Evolutionary conservation across 1,284 basidiomycete genomes (phyloP), one percentile per base, ranked within the genome.

Genomic region (Tylopilus microsporus): DNA sequence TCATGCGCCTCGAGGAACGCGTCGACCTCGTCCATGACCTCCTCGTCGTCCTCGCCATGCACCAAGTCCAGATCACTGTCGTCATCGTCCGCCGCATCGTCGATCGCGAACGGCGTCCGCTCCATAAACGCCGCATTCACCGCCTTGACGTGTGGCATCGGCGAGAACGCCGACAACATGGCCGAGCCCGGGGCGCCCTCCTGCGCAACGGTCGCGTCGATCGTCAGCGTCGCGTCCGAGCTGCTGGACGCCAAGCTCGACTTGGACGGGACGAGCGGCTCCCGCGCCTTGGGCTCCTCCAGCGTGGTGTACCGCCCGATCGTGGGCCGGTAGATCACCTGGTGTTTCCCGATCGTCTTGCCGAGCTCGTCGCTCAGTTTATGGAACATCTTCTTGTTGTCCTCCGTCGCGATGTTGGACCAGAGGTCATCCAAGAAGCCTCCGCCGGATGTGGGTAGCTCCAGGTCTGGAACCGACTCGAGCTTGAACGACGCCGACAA

Each of bases 1-100:
- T 94, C 92, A 69, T 95, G 87, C 15, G 86, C 93, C 69, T 95
- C 92, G 55, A 96, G 77, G 80, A 95, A 95, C 3, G 92, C 93
- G 70, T 96, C 92, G 56, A 93, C 91, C 79, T 96, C 93, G 65
- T 94, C 91, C 84, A 96, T 84, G 53, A 95, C 89, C 56, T 82
- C 83, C 67, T 93, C 91, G 61, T 81, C 82, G n/a, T 83, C 80
- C 10, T 86, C 87, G 11, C 76, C 79, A 4, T 82, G 82, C 13
- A 86, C 85, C 18, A 84, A 81, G 55, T 85, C 85, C 32, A 83
- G 78, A 64, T 88, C 87, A 58, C 82, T 87, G 51, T 86, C 84
- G 25, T 87, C 88, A 49, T 91, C 89, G 64, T 93, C 68, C 12
- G 86, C 87, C 5, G 87, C 91, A 71, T 94, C 91, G 69, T 98